Base-by-base conservation (phyloP, 371 early-diverging fungal genomes). In the Rhizopus sp. region DNA sequence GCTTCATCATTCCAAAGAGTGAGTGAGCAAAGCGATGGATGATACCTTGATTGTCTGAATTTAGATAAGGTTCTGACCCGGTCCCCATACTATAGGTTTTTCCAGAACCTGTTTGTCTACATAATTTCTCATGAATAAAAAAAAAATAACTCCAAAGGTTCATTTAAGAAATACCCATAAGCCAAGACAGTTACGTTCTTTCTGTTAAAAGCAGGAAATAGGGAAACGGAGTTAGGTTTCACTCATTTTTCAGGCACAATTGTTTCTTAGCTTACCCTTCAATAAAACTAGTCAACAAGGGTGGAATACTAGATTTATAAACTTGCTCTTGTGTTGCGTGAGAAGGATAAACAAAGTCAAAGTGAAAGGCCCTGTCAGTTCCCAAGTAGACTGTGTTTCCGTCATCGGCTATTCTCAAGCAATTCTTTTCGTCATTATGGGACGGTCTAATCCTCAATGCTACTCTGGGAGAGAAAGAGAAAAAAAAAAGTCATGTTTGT, bases 31-130 rank as follows among this genome's bases (percentile, higher is more conserved):
- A 84, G 40, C 93, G 83, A 38, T 92, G 93, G 53, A 95, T 83
- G 31, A 94, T 88, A 17, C 46, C 46, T 12, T 46, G 46, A 23
- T 29, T 15, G 17, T 46, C 46, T 46, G 29, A 4, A n/a, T 15
- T 46, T 15, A 29, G 46, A 23, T 46, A 46, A 2, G 29, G 17
- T 7, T 69, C 52, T 68, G 78, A 57, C 32, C 78, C 84, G 32
- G 92, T 92, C 45, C 94, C 93, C 95, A 99, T 97, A n/a, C 96
- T 97, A 69, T 91, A 93, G 0, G 99, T 97, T 76, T 99, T 99
- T 42, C 96, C 96, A 41, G 78, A 75, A 34, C 82, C 82, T 10
- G 74, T 78, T 72, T 76, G 73, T 35, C 73, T 75, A 56, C n/a
- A 6, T 45, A 23, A n/a, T n/a, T 32, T 48, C 13, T 12, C 2